Evolutionary conservation across 805 yeast species (phyloP).

Genomic region (Saturnispora dispora): DNA sequence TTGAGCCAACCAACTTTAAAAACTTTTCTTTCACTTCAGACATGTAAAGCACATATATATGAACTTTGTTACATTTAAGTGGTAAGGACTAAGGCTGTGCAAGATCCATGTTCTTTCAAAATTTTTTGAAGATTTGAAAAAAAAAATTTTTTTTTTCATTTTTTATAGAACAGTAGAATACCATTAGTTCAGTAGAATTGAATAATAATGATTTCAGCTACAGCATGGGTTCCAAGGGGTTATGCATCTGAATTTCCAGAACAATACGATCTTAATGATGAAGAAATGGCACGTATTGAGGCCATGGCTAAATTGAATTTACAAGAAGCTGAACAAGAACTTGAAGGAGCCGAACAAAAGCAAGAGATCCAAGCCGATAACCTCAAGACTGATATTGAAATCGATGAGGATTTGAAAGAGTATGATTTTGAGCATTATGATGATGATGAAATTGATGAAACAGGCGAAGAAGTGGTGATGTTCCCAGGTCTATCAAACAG

Average conservation of each 20-base stretch:
- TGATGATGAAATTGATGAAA: slow-evolving; percentile 45
- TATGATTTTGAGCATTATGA: slow-evolving; percentile 83
- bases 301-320: slow-evolving; percentile 78
- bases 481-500: slow-evolving; percentile 60
- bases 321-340: slow-evolving; percentile 50
- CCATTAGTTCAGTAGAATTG: neutral
- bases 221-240: slow-evolving; percentile 95
- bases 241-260: slow-evolving; percentile 89
- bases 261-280: slow-evolving; percentile 80
- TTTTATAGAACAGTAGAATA: neutral
- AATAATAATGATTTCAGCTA: slow-evolving; percentile 70
- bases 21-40: too few relatives aligned
- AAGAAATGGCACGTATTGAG: slow-evolving; percentile 83
- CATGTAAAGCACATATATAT: too few relatives aligned
- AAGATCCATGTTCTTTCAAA: neutral
- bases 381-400: slow-evolving; percentile 46
- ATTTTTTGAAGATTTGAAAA: neutral
- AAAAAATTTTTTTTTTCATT: neutral
- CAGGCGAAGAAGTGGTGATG: slow-evolving; percentile 52
- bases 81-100: neutral
- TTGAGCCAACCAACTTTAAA: too few relatives aligned
- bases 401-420: slow-evolving; percentile 81
- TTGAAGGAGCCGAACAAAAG: neutral
- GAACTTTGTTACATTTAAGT: neutral
- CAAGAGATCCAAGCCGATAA: slow-evolving; percentile 9